Evolutionary conservation across 345 rosid genomes (phyloP).

Genomic region (Punica granatum): DNA sequence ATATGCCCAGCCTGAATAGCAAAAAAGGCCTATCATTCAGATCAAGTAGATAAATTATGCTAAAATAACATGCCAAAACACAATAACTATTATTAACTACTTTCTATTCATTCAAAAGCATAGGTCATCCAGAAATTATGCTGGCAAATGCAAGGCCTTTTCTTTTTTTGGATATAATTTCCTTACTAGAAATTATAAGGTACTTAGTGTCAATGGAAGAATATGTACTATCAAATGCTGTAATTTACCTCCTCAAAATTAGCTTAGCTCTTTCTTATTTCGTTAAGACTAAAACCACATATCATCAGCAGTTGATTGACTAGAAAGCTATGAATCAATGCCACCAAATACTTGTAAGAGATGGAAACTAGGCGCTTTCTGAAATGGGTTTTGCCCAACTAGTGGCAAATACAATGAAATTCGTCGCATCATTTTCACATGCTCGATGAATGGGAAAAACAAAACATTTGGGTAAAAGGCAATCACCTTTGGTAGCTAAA

Average conservation of each 20-base stretch:
- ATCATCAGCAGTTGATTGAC: not conserved
- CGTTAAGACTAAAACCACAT: not conserved
- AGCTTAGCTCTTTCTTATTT: not conserved
- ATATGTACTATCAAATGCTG: not conserved
- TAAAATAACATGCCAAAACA: not conserved
- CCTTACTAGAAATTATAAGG: not conserved
- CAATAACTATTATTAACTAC: not conserved
- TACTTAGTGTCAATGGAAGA: not conserved
- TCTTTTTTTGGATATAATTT: not conserved
- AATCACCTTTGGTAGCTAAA: not conserved
- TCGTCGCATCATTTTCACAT: not conserved
- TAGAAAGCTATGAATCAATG: not conserved
- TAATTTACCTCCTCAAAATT: not conserved
- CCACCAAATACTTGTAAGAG: not conserved
- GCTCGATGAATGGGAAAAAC: not conserved
- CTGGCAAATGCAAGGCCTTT: not conserved
- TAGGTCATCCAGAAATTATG: not conserved
- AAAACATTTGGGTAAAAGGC: not conserved
- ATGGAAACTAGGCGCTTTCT: not conserved
- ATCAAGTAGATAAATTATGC: constrained; percentile 12
- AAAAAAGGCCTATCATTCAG: constrained; percentile 16
- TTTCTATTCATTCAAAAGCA: not conserved
- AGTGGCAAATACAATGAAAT: not conserved
- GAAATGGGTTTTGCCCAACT: not conserved
- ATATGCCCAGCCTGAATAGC: constrained; percentile 50